Conservation (phyloP, 2,329 filamentous ascomycete genomes). For the Fusarium sp. region DNA sequence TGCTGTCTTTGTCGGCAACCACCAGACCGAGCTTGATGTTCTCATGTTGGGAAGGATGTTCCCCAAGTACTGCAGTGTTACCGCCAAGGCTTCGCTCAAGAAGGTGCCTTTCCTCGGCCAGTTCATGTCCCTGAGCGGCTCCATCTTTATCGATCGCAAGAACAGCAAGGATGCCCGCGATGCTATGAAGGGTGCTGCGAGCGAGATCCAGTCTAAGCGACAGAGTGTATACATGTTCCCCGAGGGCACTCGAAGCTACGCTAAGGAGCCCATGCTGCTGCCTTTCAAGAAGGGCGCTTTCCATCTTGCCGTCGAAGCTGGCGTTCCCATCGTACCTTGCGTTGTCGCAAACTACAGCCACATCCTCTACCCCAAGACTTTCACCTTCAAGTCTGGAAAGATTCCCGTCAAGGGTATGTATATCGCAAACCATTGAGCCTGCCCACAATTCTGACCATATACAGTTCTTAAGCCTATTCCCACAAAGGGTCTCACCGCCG, state of each 20-base stretch:
- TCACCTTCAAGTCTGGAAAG: slow-evolving; percentile 73
- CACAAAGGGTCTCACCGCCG: slow-evolving; percentile 76
- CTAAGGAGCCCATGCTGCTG: slow-evolving; percentile 81
- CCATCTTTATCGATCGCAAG: slow-evolving; percentile 93
- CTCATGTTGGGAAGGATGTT: slow-evolving; percentile 91
- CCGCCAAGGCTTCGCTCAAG: slow-evolving; percentile 87
- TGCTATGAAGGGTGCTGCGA: slow-evolving; percentile 85
- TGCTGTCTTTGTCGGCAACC: slow-evolving; percentile 92
- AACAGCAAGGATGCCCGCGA: slow-evolving; percentile 85
- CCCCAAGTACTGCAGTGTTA: slow-evolving; percentile 91
- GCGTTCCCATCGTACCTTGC: slow-evolving; percentile 90
- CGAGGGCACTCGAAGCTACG: slow-evolving; percentile 93
- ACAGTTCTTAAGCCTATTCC: slow-evolving; percentile 83
- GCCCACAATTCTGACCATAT: neutral
- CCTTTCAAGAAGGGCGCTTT: slow-evolving; percentile 99
- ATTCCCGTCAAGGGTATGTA: slow-evolving; percentile 80
- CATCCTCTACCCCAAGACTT: slow-evolving; percentile 71
- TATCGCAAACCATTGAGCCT: neutral
- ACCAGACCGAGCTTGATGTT: slow-evolving; percentile 96
- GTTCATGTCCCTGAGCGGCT: slow-evolving; percentile 91
- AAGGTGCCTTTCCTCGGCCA: slow-evolving; percentile 87
- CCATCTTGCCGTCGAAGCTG: slow-evolving; percentile 92
- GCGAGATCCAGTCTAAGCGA: slow-evolving; percentile 77
- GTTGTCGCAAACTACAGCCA: slow-evolving; percentile 84
- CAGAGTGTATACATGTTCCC: slow-evolving; percentile 90